Evolutionary conservation across 2,329 filamentous ascomycete genomes (phyloP), one percentile per base, ranked within the genome.

Genomic region (Botryotinia narcissicola): DNA sequence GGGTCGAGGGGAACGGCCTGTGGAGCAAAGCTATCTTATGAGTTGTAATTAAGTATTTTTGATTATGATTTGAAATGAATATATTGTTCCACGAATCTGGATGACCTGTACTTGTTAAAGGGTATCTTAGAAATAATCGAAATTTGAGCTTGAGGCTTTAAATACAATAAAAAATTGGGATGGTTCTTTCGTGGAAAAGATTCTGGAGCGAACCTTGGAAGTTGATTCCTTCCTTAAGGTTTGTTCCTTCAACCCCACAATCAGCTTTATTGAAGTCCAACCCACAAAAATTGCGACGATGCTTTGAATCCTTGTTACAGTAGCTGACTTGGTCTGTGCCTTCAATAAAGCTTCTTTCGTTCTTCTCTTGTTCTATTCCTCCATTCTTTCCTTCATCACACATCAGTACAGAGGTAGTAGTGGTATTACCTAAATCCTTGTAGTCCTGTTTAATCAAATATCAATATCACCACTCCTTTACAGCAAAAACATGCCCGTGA

Each of bases 111-210:
- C 16, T 20, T 54, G 46, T 67, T 16, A 62, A 32, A 3, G 29
- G 42, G 42, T 66, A 66, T 66, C 20, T 64, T 66, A 66, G 20
- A 66, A 48, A 40, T 66, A 18, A 66, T 66, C 42, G 40, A 48
- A 66, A 66, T 22, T 46, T 25, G 42, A 64, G n/a, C 18, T 46
- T 42, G 40, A 63, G 61, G n/a, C 32, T 64, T 64, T n/a, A 46
- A 64, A 46, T 22, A 32, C n/a, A 32, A 64, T 32, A 16, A 14
- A 29, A 35, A 61, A 44, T 20, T 32, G 12, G n/a, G 18, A 5
- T 64, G 25, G 60, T 67, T 60, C 57, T 70, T n/a, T 60, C n/a
- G n/a, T 29, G 63, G 63, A 48, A 46, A 42, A 71, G 59, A 64
- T 42, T 67, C 59, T 64, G 63, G 37, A 73, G n/a, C 37, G 70